These are phyloP conservation scores for Kluyveromyces marxianus DNA, from an alignment of 1,139 yeast genomes.

Conservation along the genomic window DNA sequence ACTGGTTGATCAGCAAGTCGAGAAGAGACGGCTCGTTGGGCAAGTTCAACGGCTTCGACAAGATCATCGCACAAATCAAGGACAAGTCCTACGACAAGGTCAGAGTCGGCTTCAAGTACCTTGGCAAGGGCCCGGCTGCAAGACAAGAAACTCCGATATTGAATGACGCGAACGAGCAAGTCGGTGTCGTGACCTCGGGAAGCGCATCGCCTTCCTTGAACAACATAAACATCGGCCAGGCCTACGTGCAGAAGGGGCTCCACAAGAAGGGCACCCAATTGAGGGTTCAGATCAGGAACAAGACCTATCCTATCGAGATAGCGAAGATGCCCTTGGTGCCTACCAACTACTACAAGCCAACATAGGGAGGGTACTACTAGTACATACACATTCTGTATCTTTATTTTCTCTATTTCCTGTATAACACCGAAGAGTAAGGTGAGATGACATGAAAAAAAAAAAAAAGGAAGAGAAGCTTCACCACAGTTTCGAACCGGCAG, in stretches of 20 bases:
- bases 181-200: slow-evolving; percentile 85
- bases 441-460: too few species aligned
- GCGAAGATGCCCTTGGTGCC: slow-evolving; percentile 80
- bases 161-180: slow-evolving; percentile 38
- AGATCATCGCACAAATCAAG: slow-evolving; percentile 61
- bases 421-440: too few species aligned
- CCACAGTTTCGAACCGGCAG: too few species aligned
- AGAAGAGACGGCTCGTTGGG: slow-evolving; percentile 48
- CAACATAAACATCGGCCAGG: slow-evolving; percentile 76
- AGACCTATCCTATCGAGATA: slow-evolving; percentile 64
- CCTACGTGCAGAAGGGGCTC: slow-evolving; percentile 66
- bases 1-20: slow-evolving; percentile 82
- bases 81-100: slow-evolving; percentile 51
- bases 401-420: too few species aligned
- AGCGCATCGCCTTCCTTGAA: slow-evolving; percentile 81
- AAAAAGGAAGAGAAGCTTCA: too few species aligned
- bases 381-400: too few species aligned
- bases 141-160: slow-evolving; percentile 72
- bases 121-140: slow-evolving; percentile 84
- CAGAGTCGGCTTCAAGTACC: slow-evolving; percentile 61
- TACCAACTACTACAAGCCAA: slow-evolving; percentile 48
- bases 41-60: slow-evolving; percentile 71
- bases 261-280: slow-evolving; percentile 72
- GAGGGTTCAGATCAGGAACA: slow-evolving; percentile 75
- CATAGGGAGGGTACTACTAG: background rate